Percentiles rank a stretch among this genome's conserved stretches.
Conservation (phyloP, 495 filamentous ascomycete genomes). For the Endocarpon pusillum region DNA sequence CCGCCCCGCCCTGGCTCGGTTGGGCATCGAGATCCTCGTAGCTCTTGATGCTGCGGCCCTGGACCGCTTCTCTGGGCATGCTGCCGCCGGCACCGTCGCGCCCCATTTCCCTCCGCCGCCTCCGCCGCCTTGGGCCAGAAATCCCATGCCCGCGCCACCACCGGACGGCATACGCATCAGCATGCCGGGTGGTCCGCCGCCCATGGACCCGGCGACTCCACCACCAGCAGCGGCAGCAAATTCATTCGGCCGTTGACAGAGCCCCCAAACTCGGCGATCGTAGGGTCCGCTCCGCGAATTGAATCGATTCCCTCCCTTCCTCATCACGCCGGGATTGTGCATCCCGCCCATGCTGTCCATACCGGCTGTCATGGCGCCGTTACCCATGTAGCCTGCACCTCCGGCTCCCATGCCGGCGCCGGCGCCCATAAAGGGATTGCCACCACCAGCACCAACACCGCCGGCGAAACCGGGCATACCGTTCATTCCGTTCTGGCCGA, state of each 20-base stretch:
- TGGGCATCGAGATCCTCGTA: constrained; percentile 89
- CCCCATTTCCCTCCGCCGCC: constrained; percentile 1
- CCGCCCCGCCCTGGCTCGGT: constrained; percentile 1
- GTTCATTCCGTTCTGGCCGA: constrained; percentile 19
- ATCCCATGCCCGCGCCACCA: constrained; percentile 1
- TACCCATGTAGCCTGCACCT: constrained; percentile 29
- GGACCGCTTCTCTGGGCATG: constrained; percentile 45
- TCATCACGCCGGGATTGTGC: constrained; percentile 41
- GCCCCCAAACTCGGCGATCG: constrained; percentile 29
- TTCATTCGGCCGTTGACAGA: constrained; percentile 21
- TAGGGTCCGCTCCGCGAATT: constrained; percentile 39
- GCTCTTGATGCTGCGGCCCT: constrained; percentile 79
- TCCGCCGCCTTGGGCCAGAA: constrained; percentile 1
- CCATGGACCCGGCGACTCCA: not conserved
- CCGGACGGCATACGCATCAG: too few relatives aligned
- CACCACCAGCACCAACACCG: constrained; percentile 13
- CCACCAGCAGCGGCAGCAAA: not conserved
- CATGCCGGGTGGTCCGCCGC: not conserved
- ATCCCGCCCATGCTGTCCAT: constrained; percentile 20
- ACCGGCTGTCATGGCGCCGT: constrained; percentile 17
- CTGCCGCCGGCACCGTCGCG: not conserved
- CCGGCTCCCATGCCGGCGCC: constrained; percentile 28
- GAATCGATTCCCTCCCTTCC: constrained; percentile 32
- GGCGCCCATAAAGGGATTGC: constrained; percentile 39
- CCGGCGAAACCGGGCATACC: constrained; percentile 15